Percentiles rank a stretch among this genome's conserved stretches.
phyloP scores from a whole-genome alignment of 768 basidiomycete species.

The Lactifluus volemus region DNA sequence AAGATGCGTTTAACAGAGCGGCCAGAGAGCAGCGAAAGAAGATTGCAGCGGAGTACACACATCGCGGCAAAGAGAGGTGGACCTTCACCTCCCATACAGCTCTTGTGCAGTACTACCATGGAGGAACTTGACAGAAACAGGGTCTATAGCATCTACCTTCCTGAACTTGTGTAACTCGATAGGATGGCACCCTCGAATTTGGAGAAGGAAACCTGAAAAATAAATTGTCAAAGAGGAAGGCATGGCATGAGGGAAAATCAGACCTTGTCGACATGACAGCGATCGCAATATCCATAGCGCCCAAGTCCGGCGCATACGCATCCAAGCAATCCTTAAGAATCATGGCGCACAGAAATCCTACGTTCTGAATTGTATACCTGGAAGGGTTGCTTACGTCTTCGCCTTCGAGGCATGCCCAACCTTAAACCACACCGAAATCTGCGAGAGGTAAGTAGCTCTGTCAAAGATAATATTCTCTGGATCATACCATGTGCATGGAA shows the following conservation, averaged over 20 bases:
- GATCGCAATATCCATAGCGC: background rate
- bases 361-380: no score
- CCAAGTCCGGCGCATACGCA: background rate
- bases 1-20: background rate
- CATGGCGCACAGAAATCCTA: no score
- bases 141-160: background rate
- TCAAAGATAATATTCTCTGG: constrained; percentile 13
- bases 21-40: no score
- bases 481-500: no score
- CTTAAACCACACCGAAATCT: constrained; percentile 22
- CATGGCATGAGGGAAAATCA: background rate
- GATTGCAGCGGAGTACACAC: no score
- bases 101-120: background rate
- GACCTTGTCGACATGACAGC: background rate
- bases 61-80: no score
- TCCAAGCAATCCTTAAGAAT: no score
- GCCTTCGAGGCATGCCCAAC: no score
- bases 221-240: background rate
- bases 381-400: no score
- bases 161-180: background rate
- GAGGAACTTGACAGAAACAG: background rate
- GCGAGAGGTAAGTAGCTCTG: constrained; percentile 21
- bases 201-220: background rate
- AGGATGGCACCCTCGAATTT: background rate
- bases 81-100: no score